Evolutionary conservation across 2,329 filamentous ascomycete species (phyloP), one percentile per base, ranked within the genome.

Genomic region (Fusarium lateritium): DNA sequence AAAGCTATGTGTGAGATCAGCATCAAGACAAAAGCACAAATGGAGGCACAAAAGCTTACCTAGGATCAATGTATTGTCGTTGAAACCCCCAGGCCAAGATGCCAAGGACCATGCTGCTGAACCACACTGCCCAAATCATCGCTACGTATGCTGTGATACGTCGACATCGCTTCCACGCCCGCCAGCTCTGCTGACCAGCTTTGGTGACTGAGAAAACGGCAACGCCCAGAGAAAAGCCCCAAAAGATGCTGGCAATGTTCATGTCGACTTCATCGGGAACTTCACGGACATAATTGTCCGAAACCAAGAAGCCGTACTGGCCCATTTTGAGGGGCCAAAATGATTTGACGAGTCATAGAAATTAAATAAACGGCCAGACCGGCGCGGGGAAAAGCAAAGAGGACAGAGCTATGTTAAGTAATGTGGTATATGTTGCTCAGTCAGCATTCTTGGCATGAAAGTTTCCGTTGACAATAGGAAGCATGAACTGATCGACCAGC

Each of bases 61-160:
- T 74, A 7, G 73, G 73, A 2, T 50, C 19, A 8, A 75, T 73
- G 5, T 68, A 73, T 1, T 72, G 72, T n/a, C 69, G 46, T 3
- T 73, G 73, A 7, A 74, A 75, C 0, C 65, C 55, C 73, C 73
- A 75, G 1, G 69, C 66, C 0, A 75, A 22, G 6, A 62, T 53
- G 0, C 73, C 69, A 6, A 75, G 57, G 0, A 70, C 46, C 59
- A 74, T 70, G 5, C 72, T 73, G 19, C 67, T 70, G 4, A 67
- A 7, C 73, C 72, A 75, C 24, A 73, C 73, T 0, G 38, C 69
- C 70, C 70, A 74, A 7, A 75, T 31, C 69, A 75, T 74, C 3
- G 39, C 17, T 1, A 73, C 55, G 8, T 75, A 75, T 3, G 55
- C 47, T 0, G 63, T 73, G 1, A 70, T 28, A 0, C 71, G 62